These are phyloP conservation scores for Jaltomata sinuosa DNA, from an alignment of 257 asterid genomes.

Conservation along the genomic window DNA sequence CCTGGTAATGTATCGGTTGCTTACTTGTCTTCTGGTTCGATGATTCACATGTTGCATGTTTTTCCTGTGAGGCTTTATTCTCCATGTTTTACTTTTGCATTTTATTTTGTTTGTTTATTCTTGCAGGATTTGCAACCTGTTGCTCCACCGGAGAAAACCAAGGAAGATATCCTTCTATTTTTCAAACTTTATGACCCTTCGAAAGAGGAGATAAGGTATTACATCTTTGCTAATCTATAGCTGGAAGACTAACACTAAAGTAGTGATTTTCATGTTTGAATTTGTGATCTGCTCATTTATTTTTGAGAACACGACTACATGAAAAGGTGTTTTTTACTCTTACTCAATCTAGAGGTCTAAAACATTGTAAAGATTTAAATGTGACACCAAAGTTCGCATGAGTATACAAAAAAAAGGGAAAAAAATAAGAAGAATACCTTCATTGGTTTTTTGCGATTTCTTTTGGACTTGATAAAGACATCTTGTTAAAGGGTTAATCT, in stretches of 20 bases:
- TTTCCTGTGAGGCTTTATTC: background rate
- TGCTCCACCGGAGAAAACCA: constrained; percentile 50
- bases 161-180: constrained; percentile 69
- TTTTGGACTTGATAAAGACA: background rate
- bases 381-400: background rate
- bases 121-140: constrained; percentile 53
- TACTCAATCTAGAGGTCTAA: background rate
- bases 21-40: constrained; percentile 2
- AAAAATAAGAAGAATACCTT: background rate
- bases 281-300: background rate
- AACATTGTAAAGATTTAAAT: background rate
- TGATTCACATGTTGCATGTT: background rate
- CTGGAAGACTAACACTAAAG: background rate
- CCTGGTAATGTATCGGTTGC: constrained; percentile 32
- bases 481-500: background rate
- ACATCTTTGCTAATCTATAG: background rate
- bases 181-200: constrained; percentile 67
- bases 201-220: constrained; percentile 57
- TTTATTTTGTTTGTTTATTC: background rate
- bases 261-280: constrained; percentile 1
- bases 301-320: background rate
- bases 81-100: background rate
- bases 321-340: background rate
- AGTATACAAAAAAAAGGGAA: background rate
- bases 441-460: background rate